These are phyloP conservation scores for Calocybe cyanea DNA, from an alignment of 768 basidiomycete species.

Conservation along the genomic window DNA sequence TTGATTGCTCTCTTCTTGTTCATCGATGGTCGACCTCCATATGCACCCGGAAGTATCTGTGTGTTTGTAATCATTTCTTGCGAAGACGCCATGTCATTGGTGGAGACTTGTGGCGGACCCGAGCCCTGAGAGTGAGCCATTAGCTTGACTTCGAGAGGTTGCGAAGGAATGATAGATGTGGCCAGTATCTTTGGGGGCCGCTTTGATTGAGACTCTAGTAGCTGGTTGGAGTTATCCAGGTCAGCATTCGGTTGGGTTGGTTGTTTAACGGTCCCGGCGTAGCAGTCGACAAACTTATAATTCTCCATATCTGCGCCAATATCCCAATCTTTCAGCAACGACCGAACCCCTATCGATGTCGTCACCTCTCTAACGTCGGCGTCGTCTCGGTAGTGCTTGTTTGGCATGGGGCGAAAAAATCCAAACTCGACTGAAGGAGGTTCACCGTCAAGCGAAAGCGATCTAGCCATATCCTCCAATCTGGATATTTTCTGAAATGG, in stretches of 20 bases:
- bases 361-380: conserved; percentile 20
- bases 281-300: conserved; percentile 55
- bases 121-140: conserved; percentile 14
- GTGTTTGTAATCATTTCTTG: conserved; percentile 58
- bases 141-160: conserved; percentile 11
- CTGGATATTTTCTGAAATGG: conserved; percentile 23
- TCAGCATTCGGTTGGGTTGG: conserved; percentile 6
- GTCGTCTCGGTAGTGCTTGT: conserved; percentile 22
- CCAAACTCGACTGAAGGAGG: conserved; percentile 60
- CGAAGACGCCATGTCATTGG: conserved; percentile 15
- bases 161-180: conserved; percentile 21
- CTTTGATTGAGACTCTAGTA: conserved; percentile 14
- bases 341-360: conserved; percentile 51
- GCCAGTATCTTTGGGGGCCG: conserved; percentile 38
- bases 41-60: conserved; percentile 66
- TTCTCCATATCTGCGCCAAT: conserved; percentile 46
- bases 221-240: background rate
- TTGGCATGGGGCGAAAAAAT: conserved; percentile 51
- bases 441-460: conserved; percentile 52
- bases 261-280: conserved; percentile 28
- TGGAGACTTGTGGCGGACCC: conserved; percentile 5
- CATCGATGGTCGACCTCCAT: conserved; percentile 54
- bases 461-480: conserved; percentile 56
- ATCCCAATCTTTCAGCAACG: conserved; percentile 69
- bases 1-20: conserved; percentile 56